Evolutionary conservation across 371 early-diverging fungal species (phyloP).

Genomic region (Circinella minor): DNA sequence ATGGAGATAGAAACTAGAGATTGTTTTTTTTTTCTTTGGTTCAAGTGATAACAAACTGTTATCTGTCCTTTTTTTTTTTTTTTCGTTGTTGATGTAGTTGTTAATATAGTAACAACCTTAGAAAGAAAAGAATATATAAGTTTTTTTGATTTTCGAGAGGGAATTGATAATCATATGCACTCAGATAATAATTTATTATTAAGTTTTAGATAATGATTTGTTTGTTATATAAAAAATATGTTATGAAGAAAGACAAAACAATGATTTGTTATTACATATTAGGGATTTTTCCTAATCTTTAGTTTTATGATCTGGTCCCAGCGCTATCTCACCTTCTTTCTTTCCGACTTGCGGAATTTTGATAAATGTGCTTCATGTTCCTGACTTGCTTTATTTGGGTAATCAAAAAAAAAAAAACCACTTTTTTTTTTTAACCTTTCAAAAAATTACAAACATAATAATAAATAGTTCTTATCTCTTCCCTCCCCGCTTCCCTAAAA

Average conservation of each 20-base stretch:
- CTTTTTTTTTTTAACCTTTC: neutral
- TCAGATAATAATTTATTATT: neutral
- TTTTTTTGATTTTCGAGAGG: neutral
- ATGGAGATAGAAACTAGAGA: no score
- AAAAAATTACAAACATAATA: neutral
- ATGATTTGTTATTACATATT: no score
- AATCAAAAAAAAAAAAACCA: no score
- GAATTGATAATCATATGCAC: conserved; percentile 5
- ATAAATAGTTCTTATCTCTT: neutral
- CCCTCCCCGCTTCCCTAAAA: neutral
- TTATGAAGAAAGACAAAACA: no score
- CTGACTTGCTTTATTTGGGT: no score
- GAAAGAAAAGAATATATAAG: neutral
- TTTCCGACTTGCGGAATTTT: neutral
- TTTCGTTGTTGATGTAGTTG: no score
- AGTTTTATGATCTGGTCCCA: conserved; percentile 3
- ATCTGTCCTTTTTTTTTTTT: no score
- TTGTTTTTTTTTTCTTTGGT: no score
- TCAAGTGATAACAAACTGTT: no score
- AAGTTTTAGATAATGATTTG: neutral
- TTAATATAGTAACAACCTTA: no score
- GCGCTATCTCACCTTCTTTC: conserved; percentile 1
- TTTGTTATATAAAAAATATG: neutral
- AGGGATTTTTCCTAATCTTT: neutral
- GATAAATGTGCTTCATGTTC: no score